Evolutionary conservation across 306 rosid genomes (phyloP).

Genomic region (Sindora glabra): DNA sequence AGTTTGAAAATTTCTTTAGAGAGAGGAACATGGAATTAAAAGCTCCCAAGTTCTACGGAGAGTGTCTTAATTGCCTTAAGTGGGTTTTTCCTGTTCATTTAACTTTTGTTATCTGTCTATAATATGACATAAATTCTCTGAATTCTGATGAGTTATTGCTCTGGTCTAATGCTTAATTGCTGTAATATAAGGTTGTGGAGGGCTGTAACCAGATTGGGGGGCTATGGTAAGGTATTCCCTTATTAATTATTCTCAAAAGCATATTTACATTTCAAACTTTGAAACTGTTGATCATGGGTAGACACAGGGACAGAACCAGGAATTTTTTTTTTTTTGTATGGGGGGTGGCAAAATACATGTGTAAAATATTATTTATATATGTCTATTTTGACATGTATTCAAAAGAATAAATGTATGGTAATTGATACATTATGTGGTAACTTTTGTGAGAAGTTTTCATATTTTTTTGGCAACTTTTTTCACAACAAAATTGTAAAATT

Average conservation of each 20-base stretch:
- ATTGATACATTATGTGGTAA: no score
- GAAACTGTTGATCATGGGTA: background rate
- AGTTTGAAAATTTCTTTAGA: constrained; percentile 77
- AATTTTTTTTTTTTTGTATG: no score
- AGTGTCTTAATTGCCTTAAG: constrained; percentile 93
- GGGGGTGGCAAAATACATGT: no score
- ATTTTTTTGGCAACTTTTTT: no score
- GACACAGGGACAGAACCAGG: no score
- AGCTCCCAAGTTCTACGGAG: constrained; percentile 97
- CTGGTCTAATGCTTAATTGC: constrained; percentile 27
- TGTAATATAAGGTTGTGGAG: constrained; percentile 75
- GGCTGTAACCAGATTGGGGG: constrained; percentile 89
- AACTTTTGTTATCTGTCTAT: background rate
- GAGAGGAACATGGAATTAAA: constrained; percentile 92
- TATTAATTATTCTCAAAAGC: background rate
- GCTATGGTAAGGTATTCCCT: constrained; percentile 85
- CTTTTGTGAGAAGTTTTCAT: no score
- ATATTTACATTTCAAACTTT: background rate
- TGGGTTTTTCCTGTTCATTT: constrained; percentile 32
- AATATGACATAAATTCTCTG: background rate
- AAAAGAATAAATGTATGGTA: no score
- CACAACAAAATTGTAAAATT: no score
- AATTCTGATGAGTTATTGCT: constrained; percentile 7
- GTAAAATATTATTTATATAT: no score
- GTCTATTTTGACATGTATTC: no score